Conservation (phyloP, 1,139 yeast genomes). For the Lodderomyces elongisporus region DNA sequence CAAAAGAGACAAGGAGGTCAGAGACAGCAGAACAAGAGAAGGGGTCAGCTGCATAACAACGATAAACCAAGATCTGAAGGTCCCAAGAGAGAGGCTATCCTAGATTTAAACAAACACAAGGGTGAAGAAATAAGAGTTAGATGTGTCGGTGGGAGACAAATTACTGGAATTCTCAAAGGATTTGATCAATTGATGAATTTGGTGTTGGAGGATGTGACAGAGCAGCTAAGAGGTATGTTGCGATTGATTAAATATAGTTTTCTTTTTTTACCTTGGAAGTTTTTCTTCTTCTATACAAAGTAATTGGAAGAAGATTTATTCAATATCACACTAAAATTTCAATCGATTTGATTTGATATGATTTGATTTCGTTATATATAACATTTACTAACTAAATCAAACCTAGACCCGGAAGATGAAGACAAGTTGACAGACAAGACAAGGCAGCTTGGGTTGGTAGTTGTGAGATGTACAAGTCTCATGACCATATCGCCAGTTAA, state of each 20-base stretch:
- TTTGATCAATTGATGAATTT: constrained; percentile 91
- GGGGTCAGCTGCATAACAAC: constrained; percentile 11
- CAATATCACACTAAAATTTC: constrained; percentile 14
- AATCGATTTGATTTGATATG: too few species aligned
- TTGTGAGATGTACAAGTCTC: constrained; percentile 80
- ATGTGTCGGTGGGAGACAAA: constrained; percentile 81
- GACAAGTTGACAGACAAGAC: constrained; percentile 45
- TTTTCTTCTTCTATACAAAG: too few species aligned
- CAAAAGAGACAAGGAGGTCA: constrained; percentile 2
- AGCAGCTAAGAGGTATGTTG: constrained; percentile 52
- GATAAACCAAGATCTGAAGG: constrained; percentile 51
- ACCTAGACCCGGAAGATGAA: constrained; percentile 61
- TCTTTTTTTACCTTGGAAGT: too few species aligned
- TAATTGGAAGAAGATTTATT: too few species aligned
- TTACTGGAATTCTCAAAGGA: constrained; percentile 77
- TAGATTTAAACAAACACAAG: constrained; percentile 73
- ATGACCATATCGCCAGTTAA: constrained; percentile 80
- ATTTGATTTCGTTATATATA: too few species aligned
- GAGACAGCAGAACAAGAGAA: constrained; percentile 9
- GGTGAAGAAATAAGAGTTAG: constrained; percentile 73
- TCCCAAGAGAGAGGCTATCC: constrained; percentile 85
- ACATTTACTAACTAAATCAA: too few species aligned
- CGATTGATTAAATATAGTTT: too few species aligned
- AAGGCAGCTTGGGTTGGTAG: constrained; percentile 69
- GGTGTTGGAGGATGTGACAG: constrained; percentile 80